phyloP scores from a whole-genome alignment of 768 basidiomycete genomes.

The Asterophora lycoperdoides region DNA sequence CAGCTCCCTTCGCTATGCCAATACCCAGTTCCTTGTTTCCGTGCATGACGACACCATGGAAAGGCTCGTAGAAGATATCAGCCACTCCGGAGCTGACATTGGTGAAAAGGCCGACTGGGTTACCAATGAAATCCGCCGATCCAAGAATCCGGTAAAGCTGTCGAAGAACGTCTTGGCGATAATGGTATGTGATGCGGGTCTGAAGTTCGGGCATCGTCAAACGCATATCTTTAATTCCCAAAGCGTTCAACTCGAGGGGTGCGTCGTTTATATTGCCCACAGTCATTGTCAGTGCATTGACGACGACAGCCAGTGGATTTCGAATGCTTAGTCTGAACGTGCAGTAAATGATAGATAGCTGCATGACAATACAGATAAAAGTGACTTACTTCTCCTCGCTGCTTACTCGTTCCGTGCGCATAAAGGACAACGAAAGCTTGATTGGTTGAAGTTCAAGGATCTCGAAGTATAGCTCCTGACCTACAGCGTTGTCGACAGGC shows the following conservation, averaged over 20 bases:
- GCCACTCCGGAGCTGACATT: constrained; percentile 97
- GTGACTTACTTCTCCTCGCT: constrained; percentile 82
- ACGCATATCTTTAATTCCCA: constrained; percentile 93
- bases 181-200: constrained; percentile 84
- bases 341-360: constrained; percentile 1
- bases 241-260: constrained; percentile 87
- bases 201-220: constrained; percentile 81
- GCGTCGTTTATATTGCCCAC: constrained; percentile 97
- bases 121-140: constrained; percentile 96
- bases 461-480: constrained; percentile 91
- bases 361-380: too few species aligned
- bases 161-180: constrained; percentile 87
- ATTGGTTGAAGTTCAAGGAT: constrained; percentile 93
- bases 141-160: constrained; percentile 96
- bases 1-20: constrained; percentile 95
- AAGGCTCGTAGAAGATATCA: constrained; percentile 98
- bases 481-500: constrained; percentile 58
- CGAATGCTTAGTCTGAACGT: constrained; percentile 60
- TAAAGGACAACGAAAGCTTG: constrained; percentile 89
- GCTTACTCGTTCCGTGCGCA: constrained; percentile 92
- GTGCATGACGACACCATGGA: constrained; percentile 93
- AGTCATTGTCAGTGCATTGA: constrained; percentile 96
- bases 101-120: constrained; percentile 95
- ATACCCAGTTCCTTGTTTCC: constrained; percentile 93
- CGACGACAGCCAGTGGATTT: constrained; percentile 88